These are phyloP conservation scores for Dothideomycetes sp. DNA, from an alignment of 2,329 filamentous ascomycete species.

Conservation along the genomic window DNA sequence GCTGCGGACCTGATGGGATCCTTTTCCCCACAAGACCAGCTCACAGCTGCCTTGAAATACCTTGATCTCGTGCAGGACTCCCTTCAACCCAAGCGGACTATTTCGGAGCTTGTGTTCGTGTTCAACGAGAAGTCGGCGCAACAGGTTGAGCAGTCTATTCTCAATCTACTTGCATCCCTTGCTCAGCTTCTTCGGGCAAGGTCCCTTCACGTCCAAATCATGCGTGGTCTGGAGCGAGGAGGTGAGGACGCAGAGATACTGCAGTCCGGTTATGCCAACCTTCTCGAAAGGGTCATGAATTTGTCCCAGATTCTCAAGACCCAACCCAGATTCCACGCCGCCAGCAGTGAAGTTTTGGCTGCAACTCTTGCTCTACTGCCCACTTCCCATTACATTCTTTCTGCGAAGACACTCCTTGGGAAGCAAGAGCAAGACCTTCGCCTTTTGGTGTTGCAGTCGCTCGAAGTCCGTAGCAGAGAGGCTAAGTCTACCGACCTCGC, in stretches of 20 bases:
- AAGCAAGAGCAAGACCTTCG: conserved; percentile 61
- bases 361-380: conserved; percentile 77
- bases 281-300: conserved; percentile 23
- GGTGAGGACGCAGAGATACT: conserved; percentile 14
- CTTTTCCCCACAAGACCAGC: conserved; percentile 64
- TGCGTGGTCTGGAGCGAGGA: conserved; percentile 7
- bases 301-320: conserved; percentile 4
- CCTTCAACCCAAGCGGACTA: conserved; percentile 60
- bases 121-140: conserved; percentile 36
- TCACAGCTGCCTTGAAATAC: conserved; percentile 62
- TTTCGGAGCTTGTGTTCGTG: conserved; percentile 63
- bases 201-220: conserved; percentile 6
- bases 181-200: conserved; percentile 17
- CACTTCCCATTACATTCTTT: conserved; percentile 78
- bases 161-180: conserved; percentile 23
- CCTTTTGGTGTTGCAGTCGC: conserved; percentile 66
- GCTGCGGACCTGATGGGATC: conserved; percentile 60
- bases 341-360: conserved; percentile 55
- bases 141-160: conserved; percentile 23
- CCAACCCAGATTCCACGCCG: conserved; percentile 25
- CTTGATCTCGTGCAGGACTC: conserved; percentile 65
- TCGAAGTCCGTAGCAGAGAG: conserved; percentile 68
- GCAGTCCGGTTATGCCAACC: conserved; percentile 24
- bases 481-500: conserved; percentile 58
- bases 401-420: conserved; percentile 70